These are phyloP conservation scores for Phlebiopsis gigantea DNA, from an alignment of 768 basidiomycete species.

Conservation along the genomic window DNA sequence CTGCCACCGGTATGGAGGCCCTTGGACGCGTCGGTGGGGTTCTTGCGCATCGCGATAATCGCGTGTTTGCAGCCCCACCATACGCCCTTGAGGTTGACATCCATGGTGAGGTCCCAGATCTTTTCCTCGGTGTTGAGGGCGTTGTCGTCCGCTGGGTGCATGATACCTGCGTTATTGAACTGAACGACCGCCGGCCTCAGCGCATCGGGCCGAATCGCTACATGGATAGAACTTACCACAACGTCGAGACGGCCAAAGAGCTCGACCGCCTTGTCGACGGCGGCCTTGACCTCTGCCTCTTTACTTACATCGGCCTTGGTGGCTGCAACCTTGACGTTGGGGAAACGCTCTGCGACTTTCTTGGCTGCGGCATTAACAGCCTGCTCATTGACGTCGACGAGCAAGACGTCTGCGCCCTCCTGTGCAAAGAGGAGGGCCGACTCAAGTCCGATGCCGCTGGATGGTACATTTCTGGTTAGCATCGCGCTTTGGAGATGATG, in stretches of 20 bases:
- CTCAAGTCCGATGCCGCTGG: constrained; percentile 93
- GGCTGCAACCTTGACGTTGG: constrained; percentile 63
- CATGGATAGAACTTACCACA: constrained; percentile 84
- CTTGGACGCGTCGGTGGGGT: constrained; percentile 75
- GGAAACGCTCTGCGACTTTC: constrained; percentile 59
- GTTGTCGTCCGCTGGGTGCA: constrained; percentile 94
- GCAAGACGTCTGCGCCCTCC: constrained; percentile 88
- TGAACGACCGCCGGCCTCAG: constrained; percentile 23
- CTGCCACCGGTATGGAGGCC: constrained; percentile 80
- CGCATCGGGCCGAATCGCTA: neutral
- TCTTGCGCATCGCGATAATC: constrained; percentile 92
- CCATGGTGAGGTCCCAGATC: constrained; percentile 93
- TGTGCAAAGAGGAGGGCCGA: constrained; percentile 91
- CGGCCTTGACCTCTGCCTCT: constrained; percentile 78
- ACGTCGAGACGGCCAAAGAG: constrained; percentile 93
- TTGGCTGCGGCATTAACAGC: constrained; percentile 65
- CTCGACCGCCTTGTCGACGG: constrained; percentile 73
- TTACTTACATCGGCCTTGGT: constrained; percentile 84
- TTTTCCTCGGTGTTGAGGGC: constrained; percentile 95
- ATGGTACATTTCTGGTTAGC: neutral
- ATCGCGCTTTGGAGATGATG: neutral
- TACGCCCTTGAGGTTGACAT: constrained; percentile 96
- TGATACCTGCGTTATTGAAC: constrained; percentile 98
- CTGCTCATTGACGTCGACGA: constrained; percentile 80
- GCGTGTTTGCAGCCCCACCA: constrained; percentile 99